Evolutionary conservation across 495 filamentous ascomycete species (phyloP), one percentile per base, ranked within the genome.

Genomic region (Gamarada debralockiae): DNA sequence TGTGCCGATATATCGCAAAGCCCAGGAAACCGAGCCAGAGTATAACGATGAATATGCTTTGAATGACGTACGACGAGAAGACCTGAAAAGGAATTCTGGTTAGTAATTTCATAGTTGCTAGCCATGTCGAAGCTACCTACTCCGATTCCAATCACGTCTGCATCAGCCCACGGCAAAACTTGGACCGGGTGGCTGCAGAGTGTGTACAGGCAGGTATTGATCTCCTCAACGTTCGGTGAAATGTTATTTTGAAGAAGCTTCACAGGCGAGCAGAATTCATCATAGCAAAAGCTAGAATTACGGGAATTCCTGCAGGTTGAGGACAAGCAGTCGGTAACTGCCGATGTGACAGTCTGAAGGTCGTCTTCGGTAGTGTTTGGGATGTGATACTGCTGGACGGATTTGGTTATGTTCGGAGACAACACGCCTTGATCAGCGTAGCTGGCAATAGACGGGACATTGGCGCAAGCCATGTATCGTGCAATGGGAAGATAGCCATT

Each of bases 131-230:
- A 4, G 22, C 14, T 20, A 44, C 41, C 23, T 22, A 44, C 41
- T 25, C 41, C 41, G 17, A 44, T 44, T 22, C 41, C 41, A 44
- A 44, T 44, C 14, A 44, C 41, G 22, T 44, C 41, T 8, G 41
- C 41, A 44, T 44, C 41, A 5, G 41, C 41, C 15, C 22, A 44
- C 5, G 41, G 41, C 6, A 44, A 22, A 3, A 20, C 15, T 22
- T 44, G 3, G 5, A 20, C 41, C 15, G 15, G 12, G 4, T 22
- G 12, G 23, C 5, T 44, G 17, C 41, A 44, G 5, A 44, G 41
- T 3, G 23, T 14, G 23, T 25, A 12, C 41, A 44, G 22, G 22
- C 41, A 44, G 22, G 15, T 22, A 44, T 44, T 44, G 5, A 44
- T 8, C 7, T 13, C 41, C 6, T 21, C 7, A 25, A 44, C 14